These are phyloP conservation scores for Pythium sukuiense DNA, from an alignment of 352 stramenopile genomes.

Conservation along the genomic window DNA sequence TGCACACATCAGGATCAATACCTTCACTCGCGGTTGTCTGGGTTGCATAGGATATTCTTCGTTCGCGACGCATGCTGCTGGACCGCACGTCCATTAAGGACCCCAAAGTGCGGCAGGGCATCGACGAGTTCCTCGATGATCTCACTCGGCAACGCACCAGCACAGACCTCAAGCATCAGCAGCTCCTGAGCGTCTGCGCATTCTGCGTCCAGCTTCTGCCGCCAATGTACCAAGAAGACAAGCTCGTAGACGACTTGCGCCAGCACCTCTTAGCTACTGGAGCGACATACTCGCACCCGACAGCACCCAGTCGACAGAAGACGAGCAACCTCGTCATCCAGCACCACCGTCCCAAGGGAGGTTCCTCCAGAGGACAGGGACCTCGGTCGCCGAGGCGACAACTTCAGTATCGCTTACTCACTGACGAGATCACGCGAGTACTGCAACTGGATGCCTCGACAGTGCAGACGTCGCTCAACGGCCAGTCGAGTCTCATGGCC, in stretches of 20 bases:
- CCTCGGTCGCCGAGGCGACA: slow-evolving; percentile 1
- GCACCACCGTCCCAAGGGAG: slow-evolving; percentile 38
- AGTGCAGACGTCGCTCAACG: slow-evolving; percentile 9
- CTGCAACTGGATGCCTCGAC: slow-evolving; percentile 44
- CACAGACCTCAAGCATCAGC: slow-evolving; percentile 26
- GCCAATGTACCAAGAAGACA: slow-evolving; percentile 43
- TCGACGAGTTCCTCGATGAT: slow-evolving; percentile 51
- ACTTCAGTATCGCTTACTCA: slow-evolving; percentile 49
- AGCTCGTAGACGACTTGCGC: slow-evolving; percentile 34
- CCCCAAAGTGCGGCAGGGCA: slow-evolving; percentile 30
- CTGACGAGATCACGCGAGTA: slow-evolving; percentile 50
- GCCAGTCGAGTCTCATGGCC: slow-evolving; percentile 21
- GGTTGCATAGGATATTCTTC: slow-evolving; percentile 44
- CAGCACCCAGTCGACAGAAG: slow-evolving; percentile 18
- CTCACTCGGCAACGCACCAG: slow-evolving; percentile 27
- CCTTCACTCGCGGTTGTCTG: not conserved
- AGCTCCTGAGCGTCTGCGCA: slow-evolving; percentile 44
- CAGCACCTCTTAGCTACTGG: slow-evolving; percentile 29
- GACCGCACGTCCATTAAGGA: slow-evolving; percentile 36
- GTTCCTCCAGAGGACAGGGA: not conserved
- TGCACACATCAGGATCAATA: not conserved
- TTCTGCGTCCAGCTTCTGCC: slow-evolving; percentile 59
- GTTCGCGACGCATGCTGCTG: slow-evolving; percentile 53
- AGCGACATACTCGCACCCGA: slow-evolving; percentile 15
- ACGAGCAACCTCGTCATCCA: slow-evolving; percentile 60